These are phyloP conservation scores for Globisporangium radiosum DNA, from an alignment of 352 stramenopile genomes.

Conservation along the genomic window DNA sequence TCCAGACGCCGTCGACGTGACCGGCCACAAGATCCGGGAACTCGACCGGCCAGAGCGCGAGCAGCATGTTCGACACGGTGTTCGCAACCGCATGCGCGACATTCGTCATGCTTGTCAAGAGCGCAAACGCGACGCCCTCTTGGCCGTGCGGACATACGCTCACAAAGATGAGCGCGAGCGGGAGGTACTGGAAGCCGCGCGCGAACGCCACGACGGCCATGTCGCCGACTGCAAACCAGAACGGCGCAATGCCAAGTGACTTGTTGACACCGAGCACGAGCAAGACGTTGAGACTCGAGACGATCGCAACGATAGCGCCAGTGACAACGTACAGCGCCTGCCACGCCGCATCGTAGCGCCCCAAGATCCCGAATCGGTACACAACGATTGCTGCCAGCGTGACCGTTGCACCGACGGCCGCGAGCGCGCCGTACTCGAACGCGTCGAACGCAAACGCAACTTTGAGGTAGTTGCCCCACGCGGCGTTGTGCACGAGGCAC, in stretches of 20 bases:
- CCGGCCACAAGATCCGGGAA: slow-evolving; percentile 43
- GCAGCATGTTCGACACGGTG: slow-evolving; percentile 75
- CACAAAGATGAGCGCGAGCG: slow-evolving; percentile 72
- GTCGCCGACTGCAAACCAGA: slow-evolving; percentile 78
- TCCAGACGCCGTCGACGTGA: slow-evolving; percentile 68
- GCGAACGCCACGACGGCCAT: slow-evolving; percentile 60
- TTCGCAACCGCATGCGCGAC: slow-evolving; percentile 57
- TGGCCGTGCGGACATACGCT: slow-evolving; percentile 65
- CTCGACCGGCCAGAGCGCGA: slow-evolving; percentile 69
- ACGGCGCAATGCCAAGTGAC: slow-evolving; percentile 44
- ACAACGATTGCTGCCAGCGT: slow-evolving; percentile 53
- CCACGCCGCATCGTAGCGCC: slow-evolving; percentile 36
- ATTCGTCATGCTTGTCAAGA: slow-evolving; percentile 75
- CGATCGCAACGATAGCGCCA: slow-evolving; percentile 41
- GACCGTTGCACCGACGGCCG: slow-evolving; percentile 57
- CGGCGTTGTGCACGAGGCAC: slow-evolving; percentile 63
- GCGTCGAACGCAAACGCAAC: slow-evolving; percentile 63
- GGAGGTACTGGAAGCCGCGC: slow-evolving; percentile 72
- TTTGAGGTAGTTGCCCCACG: slow-evolving; percentile 78
- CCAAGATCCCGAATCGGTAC: slow-evolving; percentile 48
- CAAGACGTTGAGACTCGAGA: slow-evolving; percentile 68
- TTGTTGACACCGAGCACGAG: slow-evolving; percentile 65
- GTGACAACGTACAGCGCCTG: slow-evolving; percentile 62
- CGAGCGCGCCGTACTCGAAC: slow-evolving; percentile 73
- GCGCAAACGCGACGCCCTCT: slow-evolving; percentile 67